Percentiles rank a stretch among this genome's conserved stretches.
Conservation (phyloP, 805 yeast genomes). For the Saturnispora silvae region DNA sequence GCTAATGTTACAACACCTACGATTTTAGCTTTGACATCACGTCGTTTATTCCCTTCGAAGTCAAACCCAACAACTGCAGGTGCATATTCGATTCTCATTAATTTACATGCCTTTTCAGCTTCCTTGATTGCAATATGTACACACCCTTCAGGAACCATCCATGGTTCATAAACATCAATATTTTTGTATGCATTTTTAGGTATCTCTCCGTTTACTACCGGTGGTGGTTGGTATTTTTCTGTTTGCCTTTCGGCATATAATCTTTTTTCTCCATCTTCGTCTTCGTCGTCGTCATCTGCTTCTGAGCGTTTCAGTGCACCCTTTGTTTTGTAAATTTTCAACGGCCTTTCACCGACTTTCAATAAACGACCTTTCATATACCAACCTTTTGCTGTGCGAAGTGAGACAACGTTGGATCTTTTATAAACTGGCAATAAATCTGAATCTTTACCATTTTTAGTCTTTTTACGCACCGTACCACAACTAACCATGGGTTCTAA, state of each 20-base stretch:
- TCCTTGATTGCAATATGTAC: slow-evolving; percentile 43
- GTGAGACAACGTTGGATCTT: slow-evolving; percentile 48
- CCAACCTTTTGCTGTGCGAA: slow-evolving; percentile 80
- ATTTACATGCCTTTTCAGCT: slow-evolving; percentile 60
- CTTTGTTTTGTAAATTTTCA: slow-evolving; percentile 30
- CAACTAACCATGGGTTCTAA: slow-evolving; percentile 58
- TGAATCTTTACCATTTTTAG: slow-evolving; percentile 27
- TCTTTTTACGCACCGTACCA: slow-evolving; percentile 50
- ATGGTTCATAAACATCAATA: slow-evolving; percentile 63
- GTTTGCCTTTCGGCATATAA: slow-evolving; percentile 77
- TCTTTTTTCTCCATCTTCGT: slow-evolving; percentile 35
- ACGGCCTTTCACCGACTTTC: slow-evolving; percentile 58
- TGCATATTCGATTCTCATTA: slow-evolving; percentile 67
- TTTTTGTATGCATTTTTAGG: slow-evolving; percentile 75
- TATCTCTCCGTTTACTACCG: slow-evolving; percentile 53
- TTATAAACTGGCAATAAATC: slow-evolving; percentile 50
- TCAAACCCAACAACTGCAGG: slow-evolving; percentile 84
- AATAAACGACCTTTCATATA: slow-evolving; percentile 68
- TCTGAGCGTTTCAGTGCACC: slow-evolving; percentile 12
- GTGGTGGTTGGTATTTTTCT: slow-evolving; percentile 54
- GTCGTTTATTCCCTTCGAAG: slow-evolving; percentile 32
- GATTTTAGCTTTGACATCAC: slow-evolving; percentile 46
- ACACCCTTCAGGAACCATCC: slow-evolving; percentile 82
- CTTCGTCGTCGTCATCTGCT: slow-evolving; percentile 11
- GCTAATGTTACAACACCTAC: slow-evolving; percentile 69